Evolutionary conservation across 2,329 filamentous ascomycete genomes (phyloP).

Genomic region (Xylariaceae sp.): DNA sequence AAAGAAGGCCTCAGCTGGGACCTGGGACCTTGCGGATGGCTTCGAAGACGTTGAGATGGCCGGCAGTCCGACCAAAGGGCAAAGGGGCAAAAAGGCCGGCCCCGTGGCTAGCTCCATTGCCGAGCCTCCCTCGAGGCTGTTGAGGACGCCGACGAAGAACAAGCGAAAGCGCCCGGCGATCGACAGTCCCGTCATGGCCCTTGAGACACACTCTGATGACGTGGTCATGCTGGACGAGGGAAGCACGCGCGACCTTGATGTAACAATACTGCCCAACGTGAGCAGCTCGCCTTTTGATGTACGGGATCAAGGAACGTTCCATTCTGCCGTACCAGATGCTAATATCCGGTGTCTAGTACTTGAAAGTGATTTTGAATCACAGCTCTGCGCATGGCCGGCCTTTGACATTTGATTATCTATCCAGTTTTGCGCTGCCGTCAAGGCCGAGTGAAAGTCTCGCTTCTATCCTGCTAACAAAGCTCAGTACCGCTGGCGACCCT

Average conservation of each 20-base stretch:
- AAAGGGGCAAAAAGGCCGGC: conserved; percentile 37
- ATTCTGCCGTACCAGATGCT: conserved; percentile 14
- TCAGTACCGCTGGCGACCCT: conserved; percentile 52
- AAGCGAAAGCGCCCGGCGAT: conserved; percentile 64
- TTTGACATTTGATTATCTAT: conserved; percentile 62
- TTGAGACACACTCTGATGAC: conserved; percentile 47
- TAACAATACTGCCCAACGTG: too few relatives aligned
- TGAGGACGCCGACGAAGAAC: conserved; percentile 55
- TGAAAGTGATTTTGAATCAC: conserved; percentile 62
- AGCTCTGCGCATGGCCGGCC: conserved; percentile 48
- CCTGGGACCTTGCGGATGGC: conserved; percentile 62
- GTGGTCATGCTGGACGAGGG: conserved; percentile 33
- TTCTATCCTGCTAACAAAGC: conserved; percentile 59
- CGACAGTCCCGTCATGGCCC: conserved; percentile 60
- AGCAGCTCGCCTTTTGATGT: conserved; percentile 40
- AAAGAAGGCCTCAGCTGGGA: conserved; percentile 48
- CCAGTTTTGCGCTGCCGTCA: conserved; percentile 60
- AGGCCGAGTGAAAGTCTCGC: conserved; percentile 57
- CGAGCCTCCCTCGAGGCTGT: conserved; percentile 33
- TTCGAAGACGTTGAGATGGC: conserved; percentile 65
- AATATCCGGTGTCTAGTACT: conserved; percentile 37
- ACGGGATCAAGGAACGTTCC: conserved; percentile 16
- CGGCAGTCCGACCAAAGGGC: conserved; percentile 48
- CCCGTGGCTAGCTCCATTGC: conserved; percentile 40
- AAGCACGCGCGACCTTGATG: conserved; percentile 9